Evolutionary conservation across 768 basidiomycete genomes (phyloP).

Genomic region (Trichaptum fuscoviolaceum): DNA sequence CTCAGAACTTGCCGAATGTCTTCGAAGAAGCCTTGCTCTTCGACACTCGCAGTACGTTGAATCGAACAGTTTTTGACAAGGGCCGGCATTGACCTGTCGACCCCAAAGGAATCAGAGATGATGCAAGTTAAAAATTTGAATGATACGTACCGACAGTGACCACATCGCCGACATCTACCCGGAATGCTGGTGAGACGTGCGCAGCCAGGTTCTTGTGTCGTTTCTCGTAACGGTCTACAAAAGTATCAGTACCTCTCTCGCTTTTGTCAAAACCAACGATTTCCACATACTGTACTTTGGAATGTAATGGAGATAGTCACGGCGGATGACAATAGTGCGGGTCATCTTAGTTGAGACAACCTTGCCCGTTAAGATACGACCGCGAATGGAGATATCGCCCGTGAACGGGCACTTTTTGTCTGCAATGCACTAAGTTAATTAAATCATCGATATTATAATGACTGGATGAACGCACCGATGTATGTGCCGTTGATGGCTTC

Average conservation of each 20-base stretch:
- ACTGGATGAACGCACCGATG: conserved; percentile 61
- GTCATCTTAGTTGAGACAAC: conserved; percentile 99
- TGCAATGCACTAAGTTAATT: conserved; percentile 23
- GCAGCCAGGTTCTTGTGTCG: conserved; percentile 98
- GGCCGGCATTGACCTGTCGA: conserved; percentile 92
- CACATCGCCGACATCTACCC: conserved; percentile 88
- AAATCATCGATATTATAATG: conserved; percentile 7
- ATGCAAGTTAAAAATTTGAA: conserved; percentile 17
- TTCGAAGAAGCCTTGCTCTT: conserved; percentile 91
- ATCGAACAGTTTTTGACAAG: conserved; percentile 96
- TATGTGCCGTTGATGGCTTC: conserved; percentile 97
- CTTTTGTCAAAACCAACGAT: not conserved
- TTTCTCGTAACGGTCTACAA: conserved; percentile 94
- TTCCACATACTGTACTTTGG: conserved; percentile 91
- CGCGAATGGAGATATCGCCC: conserved; percentile 94
- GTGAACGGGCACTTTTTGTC: conserved; percentile 99
- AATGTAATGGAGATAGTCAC: conserved; percentile 93
- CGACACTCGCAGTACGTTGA: conserved; percentile 95
- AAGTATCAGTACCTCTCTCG: conserved; percentile 12
- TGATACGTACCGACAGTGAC: conserved; percentile 82
- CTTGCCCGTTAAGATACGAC: conserved; percentile 96
- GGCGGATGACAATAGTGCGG: conserved; percentile 94
- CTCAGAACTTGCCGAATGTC: conserved; percentile 91
- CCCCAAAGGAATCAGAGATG: not conserved
- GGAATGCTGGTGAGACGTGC: conserved; percentile 98